Conservation (phyloP, 345 rosid species). For the Sonneratia alba region DNA sequence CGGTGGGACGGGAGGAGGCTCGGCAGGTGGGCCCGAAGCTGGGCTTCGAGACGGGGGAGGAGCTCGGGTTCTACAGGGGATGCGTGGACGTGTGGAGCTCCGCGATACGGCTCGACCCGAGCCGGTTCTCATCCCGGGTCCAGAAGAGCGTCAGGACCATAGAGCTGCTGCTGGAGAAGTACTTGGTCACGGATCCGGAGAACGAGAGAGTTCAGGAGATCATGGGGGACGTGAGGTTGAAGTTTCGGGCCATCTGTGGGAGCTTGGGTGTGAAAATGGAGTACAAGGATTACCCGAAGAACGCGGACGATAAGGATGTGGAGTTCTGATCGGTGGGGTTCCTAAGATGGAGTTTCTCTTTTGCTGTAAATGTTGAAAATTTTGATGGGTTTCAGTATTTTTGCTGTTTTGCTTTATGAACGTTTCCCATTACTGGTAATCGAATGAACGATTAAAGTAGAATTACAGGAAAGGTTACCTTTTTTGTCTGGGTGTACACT, state of each 20-base stretch:
- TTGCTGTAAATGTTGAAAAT: neutral
- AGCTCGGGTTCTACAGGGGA: constrained; percentile 66
- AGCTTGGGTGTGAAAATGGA: constrained; percentile 56
- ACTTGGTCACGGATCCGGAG: constrained; percentile 56
- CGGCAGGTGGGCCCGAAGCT: constrained; percentile 43
- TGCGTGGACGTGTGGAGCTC: constrained; percentile 65
- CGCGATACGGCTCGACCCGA: constrained; percentile 33
- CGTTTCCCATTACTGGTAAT: neutral
- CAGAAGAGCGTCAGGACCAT: constrained; percentile 49
- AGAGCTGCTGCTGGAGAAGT: constrained; percentile 39
- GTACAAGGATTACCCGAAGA: constrained; percentile 49
- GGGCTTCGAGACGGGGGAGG: constrained; percentile 74
- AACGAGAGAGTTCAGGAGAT: constrained; percentile 51
- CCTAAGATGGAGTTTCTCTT: neutral
- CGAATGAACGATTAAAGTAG: neutral
- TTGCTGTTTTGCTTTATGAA: neutral
- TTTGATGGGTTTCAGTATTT: neutral
- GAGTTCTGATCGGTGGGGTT: constrained; percentile 39
- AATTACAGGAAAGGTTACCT: too few species aligned
- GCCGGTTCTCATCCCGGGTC: constrained; percentile 40
- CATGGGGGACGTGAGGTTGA: constrained; percentile 46
- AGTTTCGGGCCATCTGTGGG: constrained; percentile 57
- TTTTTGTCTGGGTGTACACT: too few species aligned
- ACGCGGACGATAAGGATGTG: constrained; percentile 24
- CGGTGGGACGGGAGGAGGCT: constrained; percentile 55